These are phyloP conservation scores for Ophiostoma quercus DNA, from an alignment of 2,329 filamentous ascomycete genomes.

Conservation along the genomic window DNA sequence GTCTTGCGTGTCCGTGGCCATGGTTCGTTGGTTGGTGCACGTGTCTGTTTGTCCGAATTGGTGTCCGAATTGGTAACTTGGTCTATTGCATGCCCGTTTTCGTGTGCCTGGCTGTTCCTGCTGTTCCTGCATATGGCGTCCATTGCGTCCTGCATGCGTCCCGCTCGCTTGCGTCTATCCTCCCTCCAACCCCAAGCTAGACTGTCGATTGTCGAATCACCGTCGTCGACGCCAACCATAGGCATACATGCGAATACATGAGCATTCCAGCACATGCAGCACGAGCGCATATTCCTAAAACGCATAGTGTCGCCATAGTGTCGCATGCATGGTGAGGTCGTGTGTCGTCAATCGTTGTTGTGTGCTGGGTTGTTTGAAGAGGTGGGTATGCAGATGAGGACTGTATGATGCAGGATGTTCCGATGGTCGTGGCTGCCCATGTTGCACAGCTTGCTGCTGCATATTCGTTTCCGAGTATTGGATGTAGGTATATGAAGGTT, in stretches of 20 bases:
- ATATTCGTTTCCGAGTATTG: background rate
- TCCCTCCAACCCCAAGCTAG: background rate
- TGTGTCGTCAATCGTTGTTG: background rate
- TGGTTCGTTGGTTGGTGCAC: background rate
- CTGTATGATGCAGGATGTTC: background rate
- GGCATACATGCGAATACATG: background rate
- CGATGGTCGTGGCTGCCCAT: background rate
- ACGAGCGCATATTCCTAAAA: constrained; percentile 2
- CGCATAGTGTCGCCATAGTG: background rate
- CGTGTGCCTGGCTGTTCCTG: background rate
- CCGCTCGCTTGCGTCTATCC: background rate
- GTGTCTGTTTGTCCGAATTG: background rate
- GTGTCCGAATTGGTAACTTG: background rate
- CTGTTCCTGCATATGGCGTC: background rate
- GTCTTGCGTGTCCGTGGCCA: background rate
- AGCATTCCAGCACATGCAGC: background rate
- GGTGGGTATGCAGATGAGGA: background rate
- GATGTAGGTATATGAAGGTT: no score
- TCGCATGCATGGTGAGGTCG: background rate
- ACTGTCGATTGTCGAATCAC: background rate
- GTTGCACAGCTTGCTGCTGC: background rate
- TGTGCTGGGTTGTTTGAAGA: background rate
- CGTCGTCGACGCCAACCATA: background rate
- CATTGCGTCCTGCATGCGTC: background rate
- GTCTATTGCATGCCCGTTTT: background rate